Evolutionary conservation across 768 basidiomycete species (phyloP), one percentile per base, ranked within the genome.

Genomic region (Boletus subparvulus): DNA sequence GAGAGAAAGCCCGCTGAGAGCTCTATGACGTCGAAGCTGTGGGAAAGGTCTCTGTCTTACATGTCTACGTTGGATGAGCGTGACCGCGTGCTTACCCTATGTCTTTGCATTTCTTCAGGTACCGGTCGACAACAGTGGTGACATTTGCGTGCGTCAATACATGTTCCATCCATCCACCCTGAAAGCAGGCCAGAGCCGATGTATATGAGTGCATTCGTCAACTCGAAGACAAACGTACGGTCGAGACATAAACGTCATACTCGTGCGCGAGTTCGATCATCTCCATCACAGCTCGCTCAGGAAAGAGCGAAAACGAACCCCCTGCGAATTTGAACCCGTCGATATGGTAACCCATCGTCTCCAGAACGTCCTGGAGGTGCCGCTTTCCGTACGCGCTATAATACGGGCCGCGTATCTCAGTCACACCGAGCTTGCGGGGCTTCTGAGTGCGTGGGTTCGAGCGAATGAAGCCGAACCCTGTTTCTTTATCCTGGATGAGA

Each of bases 301-400:
- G 79, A 73, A 79, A 76, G 46, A 77, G 69, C 41, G 73, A 71
- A 57, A 78, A 78, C 0, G 72, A 73, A 13, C 78, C 78, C 6
- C 77, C 76, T 2, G 76, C 77, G 50, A 78, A 78, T 61, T 80
- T 79, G 48, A 80, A 64, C 0, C 78, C 74, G 53, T 80, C 79
- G 24, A 77, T 75, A 57, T 72, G 76, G 44, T 73, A 70, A 8
- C 75, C 73, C 75, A 77, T 76, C 54, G 77, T 74, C 47, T 67
- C 66, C 4, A 78, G 71, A 2, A 77, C 59, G 45, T 79, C 76
- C 40, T 77, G 67, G 17, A 78, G 66, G 58, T 78, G 76, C 3
- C 74, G 74, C 53, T 70, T 65, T 13, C 75, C 75, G 26, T 77
- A 76, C 0, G 74, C 72, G n/a, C 72, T 63, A 52, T 78, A 78